Percentiles rank a stretch among this genome's conserved stretches.
Conservation (phyloP, 2,329 filamentous ascomycete genomes). For the Lachnellula arida region DNA sequence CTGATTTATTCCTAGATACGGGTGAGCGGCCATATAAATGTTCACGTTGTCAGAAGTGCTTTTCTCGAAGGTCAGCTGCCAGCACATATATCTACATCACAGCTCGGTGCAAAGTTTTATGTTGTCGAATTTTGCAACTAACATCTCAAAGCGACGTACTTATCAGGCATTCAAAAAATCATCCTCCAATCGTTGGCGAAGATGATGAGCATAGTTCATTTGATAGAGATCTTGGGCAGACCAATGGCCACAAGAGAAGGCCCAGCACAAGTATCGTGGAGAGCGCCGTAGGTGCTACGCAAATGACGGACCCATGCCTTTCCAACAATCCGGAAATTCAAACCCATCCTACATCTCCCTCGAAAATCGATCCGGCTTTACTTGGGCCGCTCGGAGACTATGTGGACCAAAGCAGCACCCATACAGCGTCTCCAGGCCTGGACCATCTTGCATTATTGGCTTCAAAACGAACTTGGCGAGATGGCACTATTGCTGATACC, state of each 20-base stretch:
- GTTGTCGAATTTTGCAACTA: neutral
- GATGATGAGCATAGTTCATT: constrained; percentile 18
- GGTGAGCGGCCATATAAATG: constrained; percentile 51
- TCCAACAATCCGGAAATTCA: neutral
- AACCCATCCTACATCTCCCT: constrained; percentile 11
- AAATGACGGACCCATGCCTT: neutral
- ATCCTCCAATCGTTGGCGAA: constrained; percentile 19
- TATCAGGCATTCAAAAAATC: constrained; percentile 24
- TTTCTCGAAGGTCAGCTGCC: constrained; percentile 45
- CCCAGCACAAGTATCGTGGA: constrained; percentile 4
- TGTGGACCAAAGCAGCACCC: constrained; percentile 10
- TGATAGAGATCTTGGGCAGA: constrained; percentile 15
- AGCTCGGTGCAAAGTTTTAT: neutral
- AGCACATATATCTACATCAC: constrained; percentile 35
- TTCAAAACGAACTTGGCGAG: constrained; percentile 20
- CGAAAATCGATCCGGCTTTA: constrained; percentile 22
- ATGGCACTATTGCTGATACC: constrained; percentile 17
- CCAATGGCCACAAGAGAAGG: constrained; percentile 6
- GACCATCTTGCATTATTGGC: constrained; percentile 21
- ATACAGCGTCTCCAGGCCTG: constrained; percentile 19
- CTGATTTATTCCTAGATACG: constrained; percentile 40
- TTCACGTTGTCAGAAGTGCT: constrained; percentile 48
- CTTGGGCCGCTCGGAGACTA: constrained; percentile 11
- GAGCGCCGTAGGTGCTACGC: neutral
- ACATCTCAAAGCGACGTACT: constrained; percentile 22